A percentile compares a stretch with the other conserved stretches of the same genome.
Evolutionary conservation across 1,284 basidiomycete species (phyloP).

Genomic region (Leccinum holopus): DNA sequence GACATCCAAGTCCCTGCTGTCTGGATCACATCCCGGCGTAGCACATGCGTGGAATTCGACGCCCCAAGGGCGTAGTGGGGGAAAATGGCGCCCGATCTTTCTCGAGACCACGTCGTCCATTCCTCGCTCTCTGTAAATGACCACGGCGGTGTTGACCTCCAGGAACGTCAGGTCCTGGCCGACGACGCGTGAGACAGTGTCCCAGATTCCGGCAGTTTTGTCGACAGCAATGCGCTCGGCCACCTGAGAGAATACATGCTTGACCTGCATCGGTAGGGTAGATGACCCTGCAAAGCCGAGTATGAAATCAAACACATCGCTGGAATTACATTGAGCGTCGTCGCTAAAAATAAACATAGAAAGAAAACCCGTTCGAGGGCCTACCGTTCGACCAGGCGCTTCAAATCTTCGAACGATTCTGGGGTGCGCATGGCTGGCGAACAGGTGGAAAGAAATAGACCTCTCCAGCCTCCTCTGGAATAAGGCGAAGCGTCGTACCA

Average conservation of each 20-base stretch:
- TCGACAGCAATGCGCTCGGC: background rate
- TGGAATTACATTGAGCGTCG: background rate
- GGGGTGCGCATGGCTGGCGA: background rate
- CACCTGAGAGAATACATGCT: background rate
- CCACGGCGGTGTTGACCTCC: background rate
- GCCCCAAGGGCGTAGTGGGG: background rate
- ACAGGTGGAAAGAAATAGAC: background rate
- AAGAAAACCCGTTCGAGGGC: background rate
- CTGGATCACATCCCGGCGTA: background rate
- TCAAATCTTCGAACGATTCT: background rate
- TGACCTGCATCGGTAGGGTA: background rate
- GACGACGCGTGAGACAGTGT: background rate
- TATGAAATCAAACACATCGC: background rate
- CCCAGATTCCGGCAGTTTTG: background rate
- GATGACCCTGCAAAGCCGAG: background rate
- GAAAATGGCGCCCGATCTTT: background rate
- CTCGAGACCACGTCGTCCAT: background rate
- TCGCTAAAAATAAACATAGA: background rate
- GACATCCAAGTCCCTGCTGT: background rate
- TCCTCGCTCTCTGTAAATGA: background rate
- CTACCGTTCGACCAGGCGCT: background rate
- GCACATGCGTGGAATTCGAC: background rate
- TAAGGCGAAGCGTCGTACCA: background rate
- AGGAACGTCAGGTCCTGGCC: background rate
- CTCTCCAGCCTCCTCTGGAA: background rate